Percentiles rank a stretch among this genome's conserved stretches.
These are phyloP conservation scores for Pseudogymnoascus sp. DNA, from an alignment of 2,329 filamentous ascomycete genomes.

Conservation along the genomic window DNA sequence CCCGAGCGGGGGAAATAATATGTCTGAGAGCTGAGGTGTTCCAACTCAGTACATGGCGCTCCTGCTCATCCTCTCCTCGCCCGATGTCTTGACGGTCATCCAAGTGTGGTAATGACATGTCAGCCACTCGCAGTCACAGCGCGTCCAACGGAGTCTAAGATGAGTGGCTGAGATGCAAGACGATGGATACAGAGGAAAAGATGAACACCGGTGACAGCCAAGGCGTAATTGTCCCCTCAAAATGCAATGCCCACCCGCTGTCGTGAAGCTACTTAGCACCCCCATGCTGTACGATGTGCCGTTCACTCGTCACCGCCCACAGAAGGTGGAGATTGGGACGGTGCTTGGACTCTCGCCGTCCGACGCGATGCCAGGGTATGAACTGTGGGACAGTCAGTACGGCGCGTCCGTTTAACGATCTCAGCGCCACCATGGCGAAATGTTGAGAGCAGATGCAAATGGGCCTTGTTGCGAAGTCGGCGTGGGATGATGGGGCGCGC, in stretches of 20 bases:
- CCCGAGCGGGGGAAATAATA: background rate
- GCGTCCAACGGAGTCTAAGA: background rate
- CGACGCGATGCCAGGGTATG: background rate
- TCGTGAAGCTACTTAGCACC: background rate
- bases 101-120: background rate
- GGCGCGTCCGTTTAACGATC: background rate
- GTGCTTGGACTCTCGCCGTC: constrained; percentile 1
- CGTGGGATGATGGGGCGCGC: background rate
- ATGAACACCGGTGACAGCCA: background rate
- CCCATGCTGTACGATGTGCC: background rate
- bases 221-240: background rate
- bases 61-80: background rate
- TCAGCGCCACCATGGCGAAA: constrained; percentile 1
- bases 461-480: background rate
- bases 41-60: background rate
- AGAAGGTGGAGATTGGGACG: background rate
- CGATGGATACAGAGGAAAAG: background rate
- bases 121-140: background rate
- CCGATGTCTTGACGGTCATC: background rate
- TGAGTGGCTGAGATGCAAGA: constrained; percentile 3
- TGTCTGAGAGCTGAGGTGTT: constrained; percentile 1
- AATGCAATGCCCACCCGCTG: background rate
- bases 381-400: background rate
- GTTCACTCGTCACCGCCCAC: background rate
- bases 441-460: background rate